Evolutionary conservation across 1,284 basidiomycete species (phyloP).

Genomic region (Vanrija humicola): DNA sequence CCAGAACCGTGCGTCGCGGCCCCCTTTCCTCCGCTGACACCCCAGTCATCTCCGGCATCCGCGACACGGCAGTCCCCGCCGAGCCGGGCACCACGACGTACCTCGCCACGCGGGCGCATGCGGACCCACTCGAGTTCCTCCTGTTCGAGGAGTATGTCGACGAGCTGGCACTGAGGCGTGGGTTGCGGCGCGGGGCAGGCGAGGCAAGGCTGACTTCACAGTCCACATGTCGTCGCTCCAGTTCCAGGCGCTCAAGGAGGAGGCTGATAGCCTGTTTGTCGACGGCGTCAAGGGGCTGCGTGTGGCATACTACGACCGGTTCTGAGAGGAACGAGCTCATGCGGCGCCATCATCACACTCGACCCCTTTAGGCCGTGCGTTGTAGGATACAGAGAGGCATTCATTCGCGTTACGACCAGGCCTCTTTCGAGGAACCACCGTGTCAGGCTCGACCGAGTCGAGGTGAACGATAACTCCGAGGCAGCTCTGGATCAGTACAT

Average conservation of each 20-base stretch:
- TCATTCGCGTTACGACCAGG: no score
- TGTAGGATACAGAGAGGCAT: no score
- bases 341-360: no score
- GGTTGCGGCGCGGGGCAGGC: background rate
- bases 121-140: slow-evolving; percentile 11
- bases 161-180: slow-evolving; percentile 6
- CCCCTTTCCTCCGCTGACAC: background rate
- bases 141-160: slow-evolving; percentile 15
- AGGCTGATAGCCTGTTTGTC: slow-evolving; percentile 1
- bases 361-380: no score
- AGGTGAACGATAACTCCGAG: no score
- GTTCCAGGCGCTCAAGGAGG: slow-evolving; percentile 7
- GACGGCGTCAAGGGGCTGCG: slow-evolving; percentile 9
- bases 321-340: background rate
- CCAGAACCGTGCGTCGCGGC: slow-evolving; percentile 7
- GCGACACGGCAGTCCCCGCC: slow-evolving; percentile 2
- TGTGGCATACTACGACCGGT: slow-evolving; percentile 3
- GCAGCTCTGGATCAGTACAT: no score
- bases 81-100: slow-evolving; percentile 11
- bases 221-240: slow-evolving; percentile 8
- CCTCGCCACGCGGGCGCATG: slow-evolving; percentile 3
- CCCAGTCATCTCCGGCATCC: slow-evolving; percentile 11
- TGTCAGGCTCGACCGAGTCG: no score
- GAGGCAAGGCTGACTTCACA: background rate
- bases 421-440: no score